Percentiles rank a stretch among this genome's conserved stretches.
These are phyloP conservation scores for Hamamelis virginiana DNA, from an alignment of 164 flowering plant species.

Conservation along the genomic window DNA sequence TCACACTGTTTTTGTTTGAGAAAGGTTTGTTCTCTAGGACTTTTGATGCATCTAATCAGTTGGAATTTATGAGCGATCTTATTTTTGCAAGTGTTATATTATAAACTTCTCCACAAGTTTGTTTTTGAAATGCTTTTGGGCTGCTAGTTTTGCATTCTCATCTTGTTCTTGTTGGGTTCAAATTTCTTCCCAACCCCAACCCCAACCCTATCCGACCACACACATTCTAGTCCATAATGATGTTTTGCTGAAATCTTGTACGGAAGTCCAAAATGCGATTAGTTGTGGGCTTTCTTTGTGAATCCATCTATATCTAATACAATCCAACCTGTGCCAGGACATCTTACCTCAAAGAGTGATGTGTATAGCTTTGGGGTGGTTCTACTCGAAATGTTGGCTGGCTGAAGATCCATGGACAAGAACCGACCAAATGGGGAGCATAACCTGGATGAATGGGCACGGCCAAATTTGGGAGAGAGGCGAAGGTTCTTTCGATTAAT, in stretches of 20 bases:
- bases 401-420: constrained; percentile 37
- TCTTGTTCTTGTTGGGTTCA: no score
- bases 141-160: no score
- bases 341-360: constrained; percentile 37
- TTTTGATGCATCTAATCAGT: no score
- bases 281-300: not conserved
- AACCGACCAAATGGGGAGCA: constrained; percentile 30
- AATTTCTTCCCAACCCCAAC: no score
- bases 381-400: constrained; percentile 34
- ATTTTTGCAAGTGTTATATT: no score
- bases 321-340: constrained; percentile 23
- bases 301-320: not conserved
- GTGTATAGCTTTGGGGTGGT: constrained; percentile 41
- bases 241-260: not conserved
- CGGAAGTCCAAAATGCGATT: not conserved
- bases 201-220: no score
- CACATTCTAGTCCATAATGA: no score
- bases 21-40: no score
- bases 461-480: constrained; percentile 26
- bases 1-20: no score
- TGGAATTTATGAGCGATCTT: no score
- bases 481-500: constrained; percentile 27
- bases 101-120: no score
- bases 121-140: no score
- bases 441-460: constrained; percentile 39